Base-by-base conservation (phyloP, 208 protist species). In the Phytomonas sp. region DNA sequence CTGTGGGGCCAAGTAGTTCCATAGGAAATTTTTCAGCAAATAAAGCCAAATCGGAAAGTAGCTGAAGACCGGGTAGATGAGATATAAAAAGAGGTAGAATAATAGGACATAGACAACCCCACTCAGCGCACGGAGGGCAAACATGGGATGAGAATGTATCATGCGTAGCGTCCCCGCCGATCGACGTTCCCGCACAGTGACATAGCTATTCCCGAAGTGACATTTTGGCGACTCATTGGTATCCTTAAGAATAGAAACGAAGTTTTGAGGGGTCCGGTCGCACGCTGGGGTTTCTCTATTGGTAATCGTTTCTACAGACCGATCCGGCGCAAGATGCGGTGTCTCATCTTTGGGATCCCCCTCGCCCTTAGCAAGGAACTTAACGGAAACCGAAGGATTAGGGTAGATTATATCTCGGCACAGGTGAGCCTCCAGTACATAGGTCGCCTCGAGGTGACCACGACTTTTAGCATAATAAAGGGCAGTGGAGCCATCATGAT, bases 21-120 rank as follows among this genome's bases (percentile, higher is more conserved):
- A 91, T 36, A 83, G 16, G 16, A 81, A 40, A 66, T 94, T 94
- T 60, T 81, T 81, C 65, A 89, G 88, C 30, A 91, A 83, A 78
- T 83, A 92, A 7, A 80, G 11, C 16, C 71, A 74, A 19, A 84
- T 80, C 0, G 75, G 66, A 1, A 86, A 42, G 72, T 84, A 81
- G 68, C 76, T 84, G 30, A 86, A 36, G 30, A 83, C 31, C 11
- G 89, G 86, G 14, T 86, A 83, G 36, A 94, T 23, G 59, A 90
- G 19, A 29, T 61, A 75, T 26, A 76, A 76, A 40, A 80, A 5
- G 32, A 82, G 16, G 66, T 70, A 74, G 14, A 69, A 68, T 12
- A 79, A 26, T 16, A 70, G 12, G 14, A 92, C 63, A 71, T 83
- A 80, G 10, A 86, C 29, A 0, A 76, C 30, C 5, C 79, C 80